These are phyloP conservation scores for Tubosaeta sp. DNA, from an alignment of 768 basidiomycete genomes.

Conservation along the genomic window DNA sequence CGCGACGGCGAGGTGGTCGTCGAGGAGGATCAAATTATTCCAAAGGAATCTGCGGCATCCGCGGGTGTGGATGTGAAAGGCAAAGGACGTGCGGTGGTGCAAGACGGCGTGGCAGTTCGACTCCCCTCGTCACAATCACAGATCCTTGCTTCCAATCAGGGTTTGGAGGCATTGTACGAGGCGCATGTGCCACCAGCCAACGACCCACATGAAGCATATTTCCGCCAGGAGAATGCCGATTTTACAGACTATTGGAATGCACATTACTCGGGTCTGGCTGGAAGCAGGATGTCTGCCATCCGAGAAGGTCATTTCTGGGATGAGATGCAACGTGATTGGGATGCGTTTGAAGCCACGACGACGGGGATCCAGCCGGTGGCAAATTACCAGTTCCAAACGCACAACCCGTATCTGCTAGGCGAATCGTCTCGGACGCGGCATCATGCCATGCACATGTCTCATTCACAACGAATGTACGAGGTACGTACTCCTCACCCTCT, in stretches of 20 bases:
- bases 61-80: slow-evolving; percentile 51
- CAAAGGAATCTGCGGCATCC: slow-evolving; percentile 33
- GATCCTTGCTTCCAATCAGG: slow-evolving; percentile 15
- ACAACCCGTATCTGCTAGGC: slow-evolving; percentile 75
- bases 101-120: slow-evolving; percentile 1
- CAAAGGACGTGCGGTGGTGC: slow-evolving; percentile 48
- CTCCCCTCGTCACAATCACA: slow-evolving; percentile 9
- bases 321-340: slow-evolving; percentile 72
- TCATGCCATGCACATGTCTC: slow-evolving; percentile 35
- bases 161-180: slow-evolving; percentile 13
- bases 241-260: slow-evolving; percentile 58
- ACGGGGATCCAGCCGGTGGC: slow-evolving; percentile 54
- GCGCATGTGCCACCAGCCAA: slow-evolving; percentile 19
- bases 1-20: slow-evolving; percentile 76
- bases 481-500: slow-evolving; percentile 28
- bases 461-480: slow-evolving; percentile 33
- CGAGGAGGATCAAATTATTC: slow-evolving; percentile 74
- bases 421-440: slow-evolving; percentile 50
- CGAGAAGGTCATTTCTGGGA: slow-evolving; percentile 48
- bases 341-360: slow-evolving; percentile 71
- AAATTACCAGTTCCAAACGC: slow-evolving; percentile 67
- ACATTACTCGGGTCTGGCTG: slow-evolving; percentile 26
- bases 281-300: slow-evolving; percentile 14
- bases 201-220: slow-evolving; percentile 63
- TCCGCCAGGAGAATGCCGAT: slow-evolving; percentile 66